Evolutionary conservation across 768 basidiomycete species (phyloP), one percentile per base, ranked within the genome.

Genomic region (Podaxis sp.): DNA sequence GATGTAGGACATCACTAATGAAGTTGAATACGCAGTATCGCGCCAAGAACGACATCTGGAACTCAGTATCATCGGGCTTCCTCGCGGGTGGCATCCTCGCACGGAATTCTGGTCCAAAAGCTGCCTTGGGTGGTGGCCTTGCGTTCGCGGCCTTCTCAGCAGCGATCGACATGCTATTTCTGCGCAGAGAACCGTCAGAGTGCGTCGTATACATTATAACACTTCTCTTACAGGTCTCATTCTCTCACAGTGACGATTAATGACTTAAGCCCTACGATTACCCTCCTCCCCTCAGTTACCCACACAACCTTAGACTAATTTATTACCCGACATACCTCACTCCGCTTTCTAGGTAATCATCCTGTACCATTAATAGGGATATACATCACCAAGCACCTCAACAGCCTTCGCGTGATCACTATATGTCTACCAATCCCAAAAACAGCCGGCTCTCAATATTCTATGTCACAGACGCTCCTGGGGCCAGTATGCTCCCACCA

Each of bases 91-190:
- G 90, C 38, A 78, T 97, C 18, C 84, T 98, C 3, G 95, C 95
- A 9, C 82, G 92, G 40, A 86, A 91, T 68, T 86, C 93, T 0
- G 95, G 96, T 0, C 91, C 93, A 5, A 90, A 83, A 72, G 93
- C 90, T 14, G 91, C 85, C 16, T 64, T 95, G n/a, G 87, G 89
- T 50, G 96, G 96, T 67, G 96, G 92, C 18, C 63, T 93, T 7
- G 93, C 90, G 0, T 98, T 98, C 69, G 93, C 93, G 11, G 93
- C 90, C 1, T 98, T 98, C 76, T 96, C 95, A 11, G 86, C 87
- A 0, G 93, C 82, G 10, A 95, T 98, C 64, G 96, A 98, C 72
- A 68, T 87, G 66, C 57, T 75, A 27, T 96, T 91, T 73, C 72
- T 94, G 62, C 82, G 89, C 72, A 79, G 89, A 71, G 90, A 93